These are phyloP conservation scores for Cordyceps fumosorosea DNA, from an alignment of 2,329 filamentous ascomycete species.

Conservation along the genomic window DNA sequence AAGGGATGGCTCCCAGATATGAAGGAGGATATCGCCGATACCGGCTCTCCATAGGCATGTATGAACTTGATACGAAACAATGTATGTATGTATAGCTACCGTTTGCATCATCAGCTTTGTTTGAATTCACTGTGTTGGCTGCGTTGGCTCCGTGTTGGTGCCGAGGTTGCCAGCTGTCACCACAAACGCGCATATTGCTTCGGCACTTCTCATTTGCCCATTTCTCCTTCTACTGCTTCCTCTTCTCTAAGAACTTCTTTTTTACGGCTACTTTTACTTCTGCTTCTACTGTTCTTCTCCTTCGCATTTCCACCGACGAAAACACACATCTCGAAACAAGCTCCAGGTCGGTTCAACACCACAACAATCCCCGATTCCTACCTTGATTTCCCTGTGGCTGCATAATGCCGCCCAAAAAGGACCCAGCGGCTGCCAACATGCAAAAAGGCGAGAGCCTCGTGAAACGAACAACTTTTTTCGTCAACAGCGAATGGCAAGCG, in stretches of 20 bases:
- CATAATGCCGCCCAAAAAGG: background rate
- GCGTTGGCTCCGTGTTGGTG: background rate
- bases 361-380: background rate
- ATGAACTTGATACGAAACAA: background rate
- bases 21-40: conserved; percentile 29
- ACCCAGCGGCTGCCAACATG: background rate
- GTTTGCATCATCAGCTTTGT: background rate
- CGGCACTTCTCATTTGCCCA: background rate
- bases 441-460: background rate
- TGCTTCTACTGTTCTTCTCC: background rate
- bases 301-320: background rate
- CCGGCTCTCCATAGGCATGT: conserved; percentile 22
- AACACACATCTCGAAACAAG: background rate
- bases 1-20: conserved; percentile 88
- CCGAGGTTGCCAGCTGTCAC: background rate
- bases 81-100: background rate
- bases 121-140: background rate
- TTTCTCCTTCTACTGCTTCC: background rate
- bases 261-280: background rate
- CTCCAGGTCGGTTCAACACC: background rate
- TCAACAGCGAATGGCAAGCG: conserved; percentile 20
- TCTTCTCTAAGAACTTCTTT: background rate
- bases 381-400: background rate
- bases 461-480: conserved; percentile 19
- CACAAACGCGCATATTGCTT: background rate